A percentile compares a stretch with the other conserved stretches of the same genome.
Conservation (phyloP, 306 rosid species). For the Corylus heterophylla region DNA sequence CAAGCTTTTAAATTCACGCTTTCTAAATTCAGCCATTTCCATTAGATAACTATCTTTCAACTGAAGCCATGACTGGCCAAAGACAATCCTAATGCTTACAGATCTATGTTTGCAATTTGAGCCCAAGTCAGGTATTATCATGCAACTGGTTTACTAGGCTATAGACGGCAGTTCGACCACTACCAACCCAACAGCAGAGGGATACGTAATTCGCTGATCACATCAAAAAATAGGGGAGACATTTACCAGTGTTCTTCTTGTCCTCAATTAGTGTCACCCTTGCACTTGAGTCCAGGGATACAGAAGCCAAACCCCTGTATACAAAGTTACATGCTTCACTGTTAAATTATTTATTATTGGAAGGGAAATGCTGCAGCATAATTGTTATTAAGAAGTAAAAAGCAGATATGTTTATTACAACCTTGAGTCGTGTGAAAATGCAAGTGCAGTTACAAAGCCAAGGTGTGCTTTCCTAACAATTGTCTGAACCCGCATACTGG, state of each 20-base stretch:
- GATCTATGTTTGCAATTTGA: neutral
- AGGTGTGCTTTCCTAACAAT: constrained; percentile 70
- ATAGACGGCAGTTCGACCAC: constrained; percentile 11
- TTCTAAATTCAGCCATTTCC: neutral
- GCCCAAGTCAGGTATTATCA: neutral
- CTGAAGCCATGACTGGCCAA: neutral
- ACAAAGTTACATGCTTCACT: constrained; percentile 26
- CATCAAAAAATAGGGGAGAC: constrained; percentile 21
- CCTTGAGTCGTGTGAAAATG: constrained; percentile 90
- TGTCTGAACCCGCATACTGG: constrained; percentile 57
- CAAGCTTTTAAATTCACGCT: neutral
- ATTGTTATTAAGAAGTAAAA: constrained; percentile 10
- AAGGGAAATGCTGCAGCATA: constrained; percentile 17
- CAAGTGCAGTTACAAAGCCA: constrained; percentile 85
- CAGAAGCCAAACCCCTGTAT: constrained; percentile 79
- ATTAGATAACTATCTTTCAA: neutral
- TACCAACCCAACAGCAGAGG: constrained; percentile 20
- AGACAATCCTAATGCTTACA: neutral
- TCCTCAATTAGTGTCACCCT: constrained; percentile 69
- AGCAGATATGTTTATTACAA: constrained; percentile 25
- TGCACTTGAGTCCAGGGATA: constrained; percentile 84
- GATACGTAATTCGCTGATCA: constrained; percentile 2
- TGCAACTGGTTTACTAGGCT: neutral
- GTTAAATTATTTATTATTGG: constrained; percentile 7
- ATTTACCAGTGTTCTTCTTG: constrained; percentile 59